These are phyloP conservation scores for Thuja plicata DNA, from an alignment of 83 land plant genomes.

Conservation along the genomic window DNA sequence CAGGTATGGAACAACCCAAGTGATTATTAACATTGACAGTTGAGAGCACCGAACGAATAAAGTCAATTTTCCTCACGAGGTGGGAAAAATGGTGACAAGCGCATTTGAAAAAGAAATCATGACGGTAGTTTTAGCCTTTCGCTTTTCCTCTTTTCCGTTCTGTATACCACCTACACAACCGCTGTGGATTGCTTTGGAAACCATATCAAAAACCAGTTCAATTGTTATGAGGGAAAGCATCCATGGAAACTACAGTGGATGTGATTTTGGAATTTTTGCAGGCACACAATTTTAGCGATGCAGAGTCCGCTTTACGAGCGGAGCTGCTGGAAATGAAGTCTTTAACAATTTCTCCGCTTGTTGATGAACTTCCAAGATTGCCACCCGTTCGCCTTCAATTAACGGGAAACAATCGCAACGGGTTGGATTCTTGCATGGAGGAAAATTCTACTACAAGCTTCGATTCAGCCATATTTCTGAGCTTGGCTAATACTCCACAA, in stretches of 20 bases:
- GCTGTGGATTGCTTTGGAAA: too few relatives aligned
- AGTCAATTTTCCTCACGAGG: neutral
- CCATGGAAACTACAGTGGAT: slow-evolving; percentile 26
- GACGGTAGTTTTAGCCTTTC: neutral
- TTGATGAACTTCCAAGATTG: slow-evolving; percentile 38
- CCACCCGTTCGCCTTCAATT: slow-evolving; percentile 41
- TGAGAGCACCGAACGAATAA: neutral
- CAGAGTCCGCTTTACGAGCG: neutral
- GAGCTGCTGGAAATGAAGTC: slow-evolving; percentile 12
- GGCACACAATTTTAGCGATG: slow-evolving; percentile 2
- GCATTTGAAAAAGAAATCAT: slow-evolving; percentile 1
- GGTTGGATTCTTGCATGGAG: neutral
- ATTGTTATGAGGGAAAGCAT: neutral
- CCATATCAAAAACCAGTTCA: neutral
- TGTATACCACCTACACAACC: neutral
- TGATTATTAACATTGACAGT: too few relatives aligned
- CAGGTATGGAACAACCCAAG: too few relatives aligned
- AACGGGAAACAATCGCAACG: slow-evolving; percentile 12
- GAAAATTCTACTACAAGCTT: slow-evolving; percentile 14
- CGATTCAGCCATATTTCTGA: slow-evolving; percentile 12
- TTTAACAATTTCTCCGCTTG: slow-evolving; percentile 2
- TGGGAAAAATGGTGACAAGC: slow-evolving; percentile 3
- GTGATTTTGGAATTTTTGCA: slow-evolving; percentile 24
- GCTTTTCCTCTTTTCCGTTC: neutral
- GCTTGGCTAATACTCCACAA: slow-evolving; percentile 6